These are phyloP conservation scores for Neonectria faginata DNA, from an alignment of 2,329 filamentous ascomycete genomes.

Conservation along the genomic window DNA sequence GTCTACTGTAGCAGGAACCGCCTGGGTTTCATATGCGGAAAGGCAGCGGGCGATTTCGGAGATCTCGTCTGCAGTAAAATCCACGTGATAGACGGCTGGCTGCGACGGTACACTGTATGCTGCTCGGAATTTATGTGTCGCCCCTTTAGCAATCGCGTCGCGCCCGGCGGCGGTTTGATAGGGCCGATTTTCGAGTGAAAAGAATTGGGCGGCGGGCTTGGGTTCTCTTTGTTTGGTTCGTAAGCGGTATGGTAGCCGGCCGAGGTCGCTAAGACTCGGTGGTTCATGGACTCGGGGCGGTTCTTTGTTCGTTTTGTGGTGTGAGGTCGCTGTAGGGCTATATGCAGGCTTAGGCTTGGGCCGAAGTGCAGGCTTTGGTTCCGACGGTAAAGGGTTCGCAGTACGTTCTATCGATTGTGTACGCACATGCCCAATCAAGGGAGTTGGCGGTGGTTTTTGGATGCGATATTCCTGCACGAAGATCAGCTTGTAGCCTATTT, in stretches of 20 bases:
- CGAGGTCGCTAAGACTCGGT: slow-evolving; percentile 1
- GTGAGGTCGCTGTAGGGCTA: background rate
- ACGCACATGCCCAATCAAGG: background rate
- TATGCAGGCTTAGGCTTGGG: background rate
- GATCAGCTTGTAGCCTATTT: slow-evolving; percentile 10
- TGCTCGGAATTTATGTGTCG: slow-evolving; percentile 21
- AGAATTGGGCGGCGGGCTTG: slow-evolving; percentile 30
- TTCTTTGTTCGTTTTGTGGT: slow-evolving; percentile 2
- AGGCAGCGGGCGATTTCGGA: slow-evolving; percentile 41
- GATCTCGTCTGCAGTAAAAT: slow-evolving; percentile 58
- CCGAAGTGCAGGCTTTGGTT: background rate
- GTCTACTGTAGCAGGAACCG: slow-evolving; percentile 32
- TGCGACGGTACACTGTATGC: slow-evolving; percentile 16
- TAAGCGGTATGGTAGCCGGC: slow-evolving; percentile 29
- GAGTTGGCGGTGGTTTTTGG: background rate
- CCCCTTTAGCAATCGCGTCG: slow-evolving; percentile 44
- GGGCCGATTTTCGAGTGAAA: slow-evolving; percentile 36
- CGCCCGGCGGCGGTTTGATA: slow-evolving; percentile 46
- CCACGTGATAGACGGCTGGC: slow-evolving; percentile 56
- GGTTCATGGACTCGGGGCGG: slow-evolving; percentile 1
- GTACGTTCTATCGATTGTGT: background rate
- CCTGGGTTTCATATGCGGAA: slow-evolving; percentile 28
- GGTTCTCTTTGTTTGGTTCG: slow-evolving; percentile 27
- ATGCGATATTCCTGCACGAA: slow-evolving; percentile 19
- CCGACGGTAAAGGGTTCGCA: background rate